phyloP scores from a whole-genome alignment of 2,329 filamentous ascomycete genomes.

The Pseudocercospora macadamiae region DNA sequence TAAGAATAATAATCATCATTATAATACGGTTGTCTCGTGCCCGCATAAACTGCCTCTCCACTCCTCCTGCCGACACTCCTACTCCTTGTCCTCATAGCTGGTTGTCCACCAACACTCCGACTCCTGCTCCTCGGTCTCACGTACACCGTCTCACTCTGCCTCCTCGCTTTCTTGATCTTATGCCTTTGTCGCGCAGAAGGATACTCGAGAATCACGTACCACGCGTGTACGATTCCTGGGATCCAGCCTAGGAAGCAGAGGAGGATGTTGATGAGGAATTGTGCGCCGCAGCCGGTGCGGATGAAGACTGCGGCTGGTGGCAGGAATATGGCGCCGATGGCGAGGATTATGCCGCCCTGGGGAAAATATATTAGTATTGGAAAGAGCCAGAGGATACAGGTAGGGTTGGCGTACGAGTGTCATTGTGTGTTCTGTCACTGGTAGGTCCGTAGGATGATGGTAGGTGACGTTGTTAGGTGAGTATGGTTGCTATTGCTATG shows the following conservation, averaged over 20 bases:
- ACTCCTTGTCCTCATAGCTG: conserved; percentile 13
- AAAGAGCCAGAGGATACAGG: background rate
- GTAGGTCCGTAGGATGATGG: conserved; percentile 1
- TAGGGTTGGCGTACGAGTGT: conserved; percentile 10
- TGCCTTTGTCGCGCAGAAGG: conserved; percentile 20
- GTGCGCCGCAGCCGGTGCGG: conserved; percentile 79
- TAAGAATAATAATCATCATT: conserved; percentile 16
- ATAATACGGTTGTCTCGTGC: conserved; percentile 21
- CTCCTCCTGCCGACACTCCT: conserved; percentile 16
- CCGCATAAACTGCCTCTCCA: conserved; percentile 13
- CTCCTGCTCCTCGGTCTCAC: conserved; percentile 6
- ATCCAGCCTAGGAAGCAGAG: conserved; percentile 72
- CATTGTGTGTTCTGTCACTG: conserved; percentile 6
- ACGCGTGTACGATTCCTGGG: conserved; percentile 24
- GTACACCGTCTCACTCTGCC: conserved; percentile 12
- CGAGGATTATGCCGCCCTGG: conserved; percentile 25
- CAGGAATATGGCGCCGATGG: conserved; percentile 47
- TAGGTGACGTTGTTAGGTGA: conserved; percentile 3
- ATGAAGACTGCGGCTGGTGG: conserved; percentile 89
- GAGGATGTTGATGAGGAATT: conserved; percentile 84
- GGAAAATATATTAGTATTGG: conserved; percentile 2
- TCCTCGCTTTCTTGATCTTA: conserved; percentile 10
- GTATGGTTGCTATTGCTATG: background rate
- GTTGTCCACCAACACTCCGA: conserved; percentile 5
- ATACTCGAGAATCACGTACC: conserved; percentile 25